Conservation (phyloP, 106 monocot species). For the Agapanthus africanus region DNA sequence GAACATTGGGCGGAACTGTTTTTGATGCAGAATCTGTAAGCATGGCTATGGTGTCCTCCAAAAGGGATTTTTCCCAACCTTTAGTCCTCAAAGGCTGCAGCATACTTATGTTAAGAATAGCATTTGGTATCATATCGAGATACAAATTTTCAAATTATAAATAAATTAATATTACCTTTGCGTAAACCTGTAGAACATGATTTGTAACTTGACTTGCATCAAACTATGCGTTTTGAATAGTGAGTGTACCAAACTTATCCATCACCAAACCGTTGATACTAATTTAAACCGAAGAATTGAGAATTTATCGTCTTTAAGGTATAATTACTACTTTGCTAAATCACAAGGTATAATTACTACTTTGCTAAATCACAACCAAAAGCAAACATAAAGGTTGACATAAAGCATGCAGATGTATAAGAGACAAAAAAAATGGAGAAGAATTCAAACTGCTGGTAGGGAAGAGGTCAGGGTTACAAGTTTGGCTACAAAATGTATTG, state of each 20-base stretch:
- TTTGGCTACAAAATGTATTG: too few relatives aligned
- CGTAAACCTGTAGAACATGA: conserved; percentile 72
- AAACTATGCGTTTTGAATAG: conserved; percentile 65
- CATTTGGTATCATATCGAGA: neutral
- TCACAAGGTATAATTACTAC: too few relatives aligned
- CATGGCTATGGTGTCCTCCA: conserved; percentile 61
- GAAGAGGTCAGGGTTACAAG: too few relatives aligned
- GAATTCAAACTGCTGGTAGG: too few relatives aligned
- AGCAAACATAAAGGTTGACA: too few relatives aligned
- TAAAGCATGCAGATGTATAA: too few relatives aligned
- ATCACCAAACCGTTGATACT: conserved; percentile 27
- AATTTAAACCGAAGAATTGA: neutral
- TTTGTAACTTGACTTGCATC: conserved; percentile 58
- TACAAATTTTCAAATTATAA: neutral
- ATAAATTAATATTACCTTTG: conserved; percentile 57
- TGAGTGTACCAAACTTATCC: conserved; percentile 61
- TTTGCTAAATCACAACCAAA: too few relatives aligned
- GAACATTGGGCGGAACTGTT: conserved; percentile 27
- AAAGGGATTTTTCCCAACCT: conserved; percentile 72
- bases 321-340: too few relatives aligned
- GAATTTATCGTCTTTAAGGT: too few relatives aligned
- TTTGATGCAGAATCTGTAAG: conserved; percentile 55
- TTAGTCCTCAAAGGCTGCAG: conserved; percentile 69
- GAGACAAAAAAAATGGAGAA: too few relatives aligned
- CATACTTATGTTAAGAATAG: neutral